Conservation (phyloP, 345 rosid genomes). For the Acer campestre region DNA sequence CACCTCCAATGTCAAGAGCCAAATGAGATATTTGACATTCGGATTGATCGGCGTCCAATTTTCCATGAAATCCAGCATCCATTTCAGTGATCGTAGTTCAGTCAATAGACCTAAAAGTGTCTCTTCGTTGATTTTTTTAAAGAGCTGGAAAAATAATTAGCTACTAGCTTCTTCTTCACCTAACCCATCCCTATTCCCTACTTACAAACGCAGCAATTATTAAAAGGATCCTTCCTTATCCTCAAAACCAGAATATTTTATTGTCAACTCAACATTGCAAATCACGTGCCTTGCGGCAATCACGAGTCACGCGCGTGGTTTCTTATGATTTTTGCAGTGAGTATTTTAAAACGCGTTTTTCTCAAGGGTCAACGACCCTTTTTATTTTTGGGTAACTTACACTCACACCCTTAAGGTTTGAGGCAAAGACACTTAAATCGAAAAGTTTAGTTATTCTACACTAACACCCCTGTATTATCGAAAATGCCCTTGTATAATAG, state of each 20-base stretch:
- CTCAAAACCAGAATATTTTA: background rate
- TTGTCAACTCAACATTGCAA: background rate
- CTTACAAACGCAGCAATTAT: background rate
- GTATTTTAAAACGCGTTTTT: background rate
- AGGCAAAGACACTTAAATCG: too few species aligned
- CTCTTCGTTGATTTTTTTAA: background rate
- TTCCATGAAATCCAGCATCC: slow-evolving; percentile 20
- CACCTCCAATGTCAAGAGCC: slow-evolving; percentile 94
- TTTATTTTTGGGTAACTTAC: too few species aligned
- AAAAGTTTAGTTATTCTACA: too few species aligned
- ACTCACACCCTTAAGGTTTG: too few species aligned
- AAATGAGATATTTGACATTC: slow-evolving; percentile 59
- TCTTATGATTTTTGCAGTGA: background rate
- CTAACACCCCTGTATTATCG: too few species aligned
- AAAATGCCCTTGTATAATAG: too few species aligned
- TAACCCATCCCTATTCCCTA: slow-evolving; percentile 8
- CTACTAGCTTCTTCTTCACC: slow-evolving; percentile 11
- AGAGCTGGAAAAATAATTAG: background rate
- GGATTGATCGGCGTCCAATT: slow-evolving; percentile 15
- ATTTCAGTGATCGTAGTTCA: background rate
- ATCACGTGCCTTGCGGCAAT: background rate
- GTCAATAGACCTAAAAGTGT: background rate
- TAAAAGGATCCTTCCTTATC: background rate
- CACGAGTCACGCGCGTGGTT: background rate
- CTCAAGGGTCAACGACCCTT: background rate